Base-by-base conservation (phyloP, 2,329 filamentous ascomycete species). In the Pseudogymnoascus sp. region DNA sequence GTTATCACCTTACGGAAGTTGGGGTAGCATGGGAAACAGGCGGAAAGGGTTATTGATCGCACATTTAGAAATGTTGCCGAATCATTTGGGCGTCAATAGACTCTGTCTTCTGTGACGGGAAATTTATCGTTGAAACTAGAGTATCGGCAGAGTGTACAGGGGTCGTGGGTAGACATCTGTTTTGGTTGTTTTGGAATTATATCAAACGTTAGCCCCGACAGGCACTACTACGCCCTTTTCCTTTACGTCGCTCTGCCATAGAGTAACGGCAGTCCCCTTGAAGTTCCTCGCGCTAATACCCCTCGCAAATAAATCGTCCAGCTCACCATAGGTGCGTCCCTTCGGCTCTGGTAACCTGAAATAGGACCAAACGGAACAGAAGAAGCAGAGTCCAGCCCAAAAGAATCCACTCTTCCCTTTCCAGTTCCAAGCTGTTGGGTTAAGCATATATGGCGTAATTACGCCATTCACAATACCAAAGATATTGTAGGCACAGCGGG, bases 371-470 rank as follows among this genome's bases (percentile, higher is more conserved):
- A 95, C 77, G 70, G 92, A 85, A 77, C 90, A 95, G 62, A 86
- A 76, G 77, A 91, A 91, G 77, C 89, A 93, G 63, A 89, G 85
- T 0, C 84, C 90, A 78, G 82, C 82, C 91, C 91, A 96, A 80
- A 96, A 95, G 77, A 96, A 95, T 28, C 91, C 91, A 0, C 90
- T 84, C 70, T 83, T 93, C 76, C 93, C 93, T 66, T 85, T 81
- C 91, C 91, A 96, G 75, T 95, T 80, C 91, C 92, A 96, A 0
- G 86, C 89, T 1, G 80, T 82, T 0, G 91, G 91, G 76, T 96
- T 96, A 53, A 96, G 81, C 91, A 96, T 96, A 76, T 95, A 95
- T 0, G 92, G 92, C 0, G 90, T 93, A 44, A 96, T 76, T 4
- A 96, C 87, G 62, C 85, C 87, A 71, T 87, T 90, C 70, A 96